Evolutionary conservation across 2,329 filamentous ascomycete species (phyloP).

Genomic region (Fusarium staphyleae): DNA sequence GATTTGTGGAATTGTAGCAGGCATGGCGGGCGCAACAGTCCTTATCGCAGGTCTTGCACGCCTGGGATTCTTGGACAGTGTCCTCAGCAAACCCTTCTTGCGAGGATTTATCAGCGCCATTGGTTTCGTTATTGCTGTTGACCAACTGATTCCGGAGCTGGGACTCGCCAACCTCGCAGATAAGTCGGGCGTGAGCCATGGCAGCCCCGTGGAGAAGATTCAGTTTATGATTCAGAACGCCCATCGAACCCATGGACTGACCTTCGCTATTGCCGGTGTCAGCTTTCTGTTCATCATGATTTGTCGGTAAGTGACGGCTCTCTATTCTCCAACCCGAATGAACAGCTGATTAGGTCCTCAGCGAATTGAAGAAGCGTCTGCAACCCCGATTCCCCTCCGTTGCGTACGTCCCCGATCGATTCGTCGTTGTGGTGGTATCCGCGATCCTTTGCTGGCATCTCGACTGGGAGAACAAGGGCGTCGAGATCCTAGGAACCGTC

Average conservation of each 20-base stretch:
- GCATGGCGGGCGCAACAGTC: slow-evolving; percentile 86
- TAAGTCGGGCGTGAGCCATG: slow-evolving; percentile 73
- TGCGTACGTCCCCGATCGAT: slow-evolving; percentile 90
- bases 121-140: slow-evolving; percentile 93
- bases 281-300: slow-evolving; percentile 91
- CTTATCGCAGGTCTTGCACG: slow-evolving; percentile 85
- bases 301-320: slow-evolving; percentile 66
- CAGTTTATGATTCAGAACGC: slow-evolving; percentile 77
- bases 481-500: slow-evolving; percentile 84
- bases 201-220: slow-evolving; percentile 86
- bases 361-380: slow-evolving; percentile 80
- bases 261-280: slow-evolving; percentile 75
- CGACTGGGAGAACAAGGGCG: slow-evolving; percentile 79
- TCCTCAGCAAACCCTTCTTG: slow-evolving; percentile 89
- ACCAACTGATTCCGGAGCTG: slow-evolving; percentile 90
- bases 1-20: slow-evolving; percentile 87
- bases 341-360: slow-evolving; percentile 44
- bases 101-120: slow-evolving; percentile 97
- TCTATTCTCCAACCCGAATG: not conserved
- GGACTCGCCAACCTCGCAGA: slow-evolving; percentile 75
- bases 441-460: slow-evolving; percentile 80
- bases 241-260: slow-evolving; percentile 73
- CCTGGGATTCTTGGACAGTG: slow-evolving; percentile 91
- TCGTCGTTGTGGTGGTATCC: slow-evolving; percentile 85
- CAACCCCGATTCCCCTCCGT: slow-evolving; percentile 81